Percentiles rank a stretch among this genome's conserved stretches.
These are phyloP conservation scores for Wallacemonas sp. DNA, from an alignment of 208 protist species.

Conservation along the genomic window DNA sequence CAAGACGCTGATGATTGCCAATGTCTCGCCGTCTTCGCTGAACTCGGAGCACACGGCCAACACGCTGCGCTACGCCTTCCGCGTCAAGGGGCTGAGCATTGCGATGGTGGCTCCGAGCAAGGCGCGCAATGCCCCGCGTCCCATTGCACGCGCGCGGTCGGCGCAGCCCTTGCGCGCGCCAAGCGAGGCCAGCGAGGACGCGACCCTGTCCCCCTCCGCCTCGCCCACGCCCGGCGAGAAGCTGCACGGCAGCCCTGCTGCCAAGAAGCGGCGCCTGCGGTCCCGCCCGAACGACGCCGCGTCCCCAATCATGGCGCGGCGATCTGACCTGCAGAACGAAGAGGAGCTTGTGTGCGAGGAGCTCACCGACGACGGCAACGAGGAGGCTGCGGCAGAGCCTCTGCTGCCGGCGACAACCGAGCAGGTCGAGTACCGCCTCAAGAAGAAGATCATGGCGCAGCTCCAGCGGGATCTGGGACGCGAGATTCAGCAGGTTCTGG, in stretches of 20 bases:
- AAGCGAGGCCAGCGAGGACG: conserved; percentile 1
- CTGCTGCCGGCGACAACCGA: conserved; percentile 4
- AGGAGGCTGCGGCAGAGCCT: neutral
- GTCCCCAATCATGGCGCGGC: neutral
- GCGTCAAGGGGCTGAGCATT: conserved; percentile 84
- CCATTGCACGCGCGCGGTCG: conserved; percentile 10
- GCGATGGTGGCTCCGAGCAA: conserved; percentile 54
- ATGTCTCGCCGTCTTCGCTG: conserved; percentile 82
- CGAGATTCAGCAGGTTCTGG: conserved; percentile 43
- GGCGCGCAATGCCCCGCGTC: conserved; percentile 66
- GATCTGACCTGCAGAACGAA: neutral
- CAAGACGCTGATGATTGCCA: conserved; percentile 96
- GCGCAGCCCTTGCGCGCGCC: neutral
- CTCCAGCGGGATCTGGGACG: conserved; percentile 37
- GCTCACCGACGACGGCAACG: neutral
- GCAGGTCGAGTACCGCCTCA: conserved; percentile 33
- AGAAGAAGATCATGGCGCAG: conserved; percentile 43
- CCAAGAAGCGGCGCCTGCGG: neutral
- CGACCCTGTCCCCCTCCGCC: neutral
- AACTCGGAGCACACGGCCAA: conserved; percentile 97
- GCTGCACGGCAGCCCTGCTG: neutral
- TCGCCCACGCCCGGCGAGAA: neutral
- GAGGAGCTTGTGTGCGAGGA: conserved; percentile 7
- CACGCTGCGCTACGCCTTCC: conserved; percentile 98
- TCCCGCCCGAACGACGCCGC: neutral